Evolutionary conservation across 805 yeast genomes (phyloP).

Genomic region (Wickerhamomyces alni): DNA sequence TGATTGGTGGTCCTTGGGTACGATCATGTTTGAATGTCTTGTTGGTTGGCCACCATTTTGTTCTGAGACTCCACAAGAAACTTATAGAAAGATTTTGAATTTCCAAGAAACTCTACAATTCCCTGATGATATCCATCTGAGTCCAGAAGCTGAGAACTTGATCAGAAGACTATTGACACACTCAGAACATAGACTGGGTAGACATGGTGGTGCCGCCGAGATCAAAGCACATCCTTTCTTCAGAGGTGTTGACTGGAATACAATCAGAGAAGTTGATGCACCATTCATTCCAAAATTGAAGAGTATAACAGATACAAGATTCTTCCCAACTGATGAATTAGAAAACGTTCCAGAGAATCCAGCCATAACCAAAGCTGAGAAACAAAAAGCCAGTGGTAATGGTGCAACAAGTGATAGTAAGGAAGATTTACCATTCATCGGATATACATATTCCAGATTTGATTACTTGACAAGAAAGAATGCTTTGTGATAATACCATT

Average conservation of each 20-base stretch:
- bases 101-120: constrained; percentile 80
- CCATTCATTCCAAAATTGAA: constrained; percentile 94
- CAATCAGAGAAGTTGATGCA: constrained; percentile 66
- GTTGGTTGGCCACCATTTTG: constrained; percentile 98
- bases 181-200: constrained; percentile 68
- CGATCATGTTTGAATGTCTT: constrained; percentile 92
- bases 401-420: constrained; percentile 43
- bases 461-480: constrained; percentile 83
- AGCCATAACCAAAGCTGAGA: constrained; percentile 59
- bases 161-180: constrained; percentile 87
- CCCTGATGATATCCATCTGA: constrained; percentile 83
- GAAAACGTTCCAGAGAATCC: constrained; percentile 94
- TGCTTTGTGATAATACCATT: constrained; percentile 23
- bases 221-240: constrained; percentile 75
- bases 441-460: constrained; percentile 92
- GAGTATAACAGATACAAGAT: constrained; percentile 91
- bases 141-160: constrained; percentile 91
- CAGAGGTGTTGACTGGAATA: constrained; percentile 77
- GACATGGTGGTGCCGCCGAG: constrained; percentile 57
- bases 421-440: constrained; percentile 94
- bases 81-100: constrained; percentile 85
- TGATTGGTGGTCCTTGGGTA: constrained; percentile 98
- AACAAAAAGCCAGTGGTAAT: constrained; percentile 43
- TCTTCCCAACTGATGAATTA: constrained; percentile 96
- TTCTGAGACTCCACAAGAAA: constrained; percentile 90